Conservation (phyloP, 495 filamentous ascomycete species). For the Immersiella caudata region DNA sequence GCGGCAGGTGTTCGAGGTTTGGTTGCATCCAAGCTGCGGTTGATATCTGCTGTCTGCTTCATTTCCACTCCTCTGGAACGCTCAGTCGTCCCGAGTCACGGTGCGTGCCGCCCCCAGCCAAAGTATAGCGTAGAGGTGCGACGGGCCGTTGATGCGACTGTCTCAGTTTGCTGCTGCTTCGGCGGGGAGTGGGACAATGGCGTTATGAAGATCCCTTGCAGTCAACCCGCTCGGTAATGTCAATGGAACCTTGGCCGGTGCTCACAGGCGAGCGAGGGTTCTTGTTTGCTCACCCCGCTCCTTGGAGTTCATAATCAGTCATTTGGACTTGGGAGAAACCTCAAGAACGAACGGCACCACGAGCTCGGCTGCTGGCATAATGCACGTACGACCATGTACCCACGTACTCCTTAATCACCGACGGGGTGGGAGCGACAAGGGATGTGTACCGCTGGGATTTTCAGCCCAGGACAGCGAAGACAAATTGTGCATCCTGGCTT, state of each 20-base stretch:
- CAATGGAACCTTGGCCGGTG: not conserved
- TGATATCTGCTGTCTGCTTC: not conserved
- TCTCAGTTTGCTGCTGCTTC: slow-evolving; percentile 10
- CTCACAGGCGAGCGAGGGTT: not conserved
- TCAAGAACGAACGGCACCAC: not conserved
- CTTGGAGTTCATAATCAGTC: not conserved
- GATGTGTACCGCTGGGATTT: slow-evolving; percentile 24
- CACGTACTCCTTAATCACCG: slow-evolving; percentile 26
- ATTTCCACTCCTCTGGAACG: too few species aligned
- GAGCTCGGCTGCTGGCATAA: not conserved
- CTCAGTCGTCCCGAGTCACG: not conserved
- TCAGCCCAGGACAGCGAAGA: not conserved
- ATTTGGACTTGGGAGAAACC: not conserved
- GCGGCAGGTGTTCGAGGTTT: not conserved
- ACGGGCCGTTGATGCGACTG: slow-evolving; percentile 24
- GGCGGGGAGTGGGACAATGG: not conserved
- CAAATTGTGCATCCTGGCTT: slow-evolving; percentile 12
- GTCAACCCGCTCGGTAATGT: not conserved
- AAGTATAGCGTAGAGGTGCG: slow-evolving; percentile 14
- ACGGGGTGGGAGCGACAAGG: slow-evolving; percentile 30
- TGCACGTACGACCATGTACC: not conserved
- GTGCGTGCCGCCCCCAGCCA: not conserved
- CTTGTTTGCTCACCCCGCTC: not conserved
- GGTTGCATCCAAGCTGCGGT: not conserved
- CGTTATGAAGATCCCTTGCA: not conserved